Conservation (phyloP, 371 early-diverging fungal genomes). For the Blyttiomyces sp. region DNA sequence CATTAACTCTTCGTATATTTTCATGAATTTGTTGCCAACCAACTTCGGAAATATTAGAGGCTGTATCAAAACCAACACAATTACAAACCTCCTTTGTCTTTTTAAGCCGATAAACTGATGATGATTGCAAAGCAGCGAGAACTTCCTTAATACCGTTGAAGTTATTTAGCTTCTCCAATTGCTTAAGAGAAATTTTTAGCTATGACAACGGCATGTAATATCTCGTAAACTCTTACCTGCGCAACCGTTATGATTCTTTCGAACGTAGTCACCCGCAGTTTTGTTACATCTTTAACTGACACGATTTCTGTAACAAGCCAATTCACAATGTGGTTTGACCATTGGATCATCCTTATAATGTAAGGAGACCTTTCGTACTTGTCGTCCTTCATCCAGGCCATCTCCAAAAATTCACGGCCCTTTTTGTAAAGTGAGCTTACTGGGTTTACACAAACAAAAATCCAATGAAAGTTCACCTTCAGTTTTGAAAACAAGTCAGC, state of each 20-base stretch:
- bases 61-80: not conserved
- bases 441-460: not conserved
- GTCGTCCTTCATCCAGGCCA: constrained; percentile 56
- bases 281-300: constrained; percentile 34
- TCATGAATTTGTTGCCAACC: constrained; percentile 39
- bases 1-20: constrained; percentile 38
- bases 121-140: constrained; percentile 49
- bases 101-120: constrained; percentile 50
- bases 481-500: constrained; percentile 48
- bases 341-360: constrained; percentile 48
- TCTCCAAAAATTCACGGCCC: constrained; percentile 49
- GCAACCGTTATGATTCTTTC: constrained; percentile 31
- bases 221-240: constrained; percentile 25
- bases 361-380: constrained; percentile 51
- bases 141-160: constrained; percentile 58
- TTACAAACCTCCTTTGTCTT: constrained; percentile 44
- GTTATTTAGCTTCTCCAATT: constrained; percentile 49
- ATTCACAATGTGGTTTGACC: constrained; percentile 54
- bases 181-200: constrained; percentile 26
- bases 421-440: constrained; percentile 9
- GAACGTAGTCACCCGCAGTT: constrained; percentile 37
- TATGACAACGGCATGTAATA: too few relatives aligned
- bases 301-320: constrained; percentile 57
- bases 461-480: constrained; percentile 21
- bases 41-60: constrained; percentile 8